Percentiles rank a stretch among this genome's conserved stretches.
These are phyloP conservation scores for Phytopythium vexans DNA, from an alignment of 352 stramenopile species.

Conservation along the genomic window DNA sequence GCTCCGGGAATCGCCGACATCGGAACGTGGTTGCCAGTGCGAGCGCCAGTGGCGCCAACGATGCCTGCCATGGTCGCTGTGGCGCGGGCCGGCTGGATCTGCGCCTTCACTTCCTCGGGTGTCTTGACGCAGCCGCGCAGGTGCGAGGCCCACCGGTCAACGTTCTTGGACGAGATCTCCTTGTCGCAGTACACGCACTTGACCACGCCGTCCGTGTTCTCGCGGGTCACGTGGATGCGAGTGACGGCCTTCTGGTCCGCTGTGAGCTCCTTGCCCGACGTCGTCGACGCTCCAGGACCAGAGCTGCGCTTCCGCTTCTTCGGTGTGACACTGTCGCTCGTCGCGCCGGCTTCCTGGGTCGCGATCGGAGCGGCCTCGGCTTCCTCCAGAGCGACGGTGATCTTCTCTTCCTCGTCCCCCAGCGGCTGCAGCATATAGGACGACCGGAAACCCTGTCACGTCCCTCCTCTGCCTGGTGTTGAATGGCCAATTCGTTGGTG, in stretches of 20 bases:
- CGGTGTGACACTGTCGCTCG: constrained; percentile 1
- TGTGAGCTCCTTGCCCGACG: constrained; percentile 61
- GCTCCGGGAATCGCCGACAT: not conserved
- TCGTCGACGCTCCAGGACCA: constrained; percentile 5
- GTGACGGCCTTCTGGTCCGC: constrained; percentile 69
- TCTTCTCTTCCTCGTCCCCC: constrained; percentile 35
- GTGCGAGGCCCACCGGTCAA: constrained; percentile 81
- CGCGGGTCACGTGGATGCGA: constrained; percentile 72
- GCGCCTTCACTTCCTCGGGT: constrained; percentile 67
- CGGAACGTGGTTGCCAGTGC: not conserved
- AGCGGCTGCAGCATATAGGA: constrained; percentile 41
- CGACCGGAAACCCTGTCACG: not conserved
- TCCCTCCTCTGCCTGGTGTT: constrained; percentile 36
- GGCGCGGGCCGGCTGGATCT: constrained; percentile 63
- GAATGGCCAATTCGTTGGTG: too few relatives aligned
- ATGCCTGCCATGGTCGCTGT: constrained; percentile 5
- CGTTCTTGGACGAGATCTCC: constrained; percentile 81
- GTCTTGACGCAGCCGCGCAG: constrained; percentile 74
- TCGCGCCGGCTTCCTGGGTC: not conserved
- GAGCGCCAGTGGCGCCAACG: not conserved
- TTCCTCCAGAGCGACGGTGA: constrained; percentile 19
- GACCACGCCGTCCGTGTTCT: constrained; percentile 50
- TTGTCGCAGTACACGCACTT: constrained; percentile 86
- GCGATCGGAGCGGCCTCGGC: constrained; percentile 11
- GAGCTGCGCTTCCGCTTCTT: constrained; percentile 31